Conservation (phyloP, 441 rosid genomes). For the Corymbia citriodora region DNA sequence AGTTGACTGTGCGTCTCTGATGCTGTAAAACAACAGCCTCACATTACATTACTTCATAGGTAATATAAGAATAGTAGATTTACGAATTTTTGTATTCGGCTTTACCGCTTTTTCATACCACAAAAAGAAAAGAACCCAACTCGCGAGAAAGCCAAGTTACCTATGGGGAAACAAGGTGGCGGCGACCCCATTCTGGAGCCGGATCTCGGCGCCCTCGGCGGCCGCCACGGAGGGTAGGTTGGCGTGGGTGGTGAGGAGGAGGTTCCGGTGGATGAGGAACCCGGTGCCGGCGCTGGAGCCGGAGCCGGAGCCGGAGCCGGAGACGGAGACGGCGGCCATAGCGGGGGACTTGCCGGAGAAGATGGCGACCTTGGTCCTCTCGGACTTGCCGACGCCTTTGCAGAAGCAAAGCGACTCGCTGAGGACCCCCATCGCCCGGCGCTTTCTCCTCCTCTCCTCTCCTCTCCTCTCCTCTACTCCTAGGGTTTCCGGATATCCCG, state of each 20-base stretch:
- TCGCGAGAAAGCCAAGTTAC: slow-evolving; percentile 14
- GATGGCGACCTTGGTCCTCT: slow-evolving; percentile 79
- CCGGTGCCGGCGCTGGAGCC: slow-evolving; percentile 62
- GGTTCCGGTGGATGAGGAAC: slow-evolving; percentile 87
- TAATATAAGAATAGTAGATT: neutral
- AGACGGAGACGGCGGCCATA: slow-evolving; percentile 51
- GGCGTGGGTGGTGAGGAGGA: slow-evolving; percentile 79
- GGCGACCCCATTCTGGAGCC: slow-evolving; percentile 62
- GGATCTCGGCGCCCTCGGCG: slow-evolving; percentile 77
- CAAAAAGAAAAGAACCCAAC: neutral
- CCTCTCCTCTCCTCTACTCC: neutral
- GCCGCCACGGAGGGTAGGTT: slow-evolving; percentile 80
- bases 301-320: slow-evolving; percentile 38
- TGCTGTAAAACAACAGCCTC: neutral
- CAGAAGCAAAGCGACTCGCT: slow-evolving; percentile 91
- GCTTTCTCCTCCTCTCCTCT: neutral
- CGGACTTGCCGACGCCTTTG: slow-evolving; percentile 80
- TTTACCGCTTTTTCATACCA: neutral
- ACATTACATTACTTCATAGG: neutral
- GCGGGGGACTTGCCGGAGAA: slow-evolving; percentile 70
- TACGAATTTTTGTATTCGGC: neutral
- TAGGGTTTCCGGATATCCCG: neutral
- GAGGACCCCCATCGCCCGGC: slow-evolving; percentile 50
- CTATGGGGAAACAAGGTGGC: slow-evolving; percentile 87
- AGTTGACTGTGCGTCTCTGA: neutral